These are phyloP conservation scores for Periconia macrospinosa DNA, from an alignment of 2,329 filamentous ascomycete genomes.

Conservation along the genomic window DNA sequence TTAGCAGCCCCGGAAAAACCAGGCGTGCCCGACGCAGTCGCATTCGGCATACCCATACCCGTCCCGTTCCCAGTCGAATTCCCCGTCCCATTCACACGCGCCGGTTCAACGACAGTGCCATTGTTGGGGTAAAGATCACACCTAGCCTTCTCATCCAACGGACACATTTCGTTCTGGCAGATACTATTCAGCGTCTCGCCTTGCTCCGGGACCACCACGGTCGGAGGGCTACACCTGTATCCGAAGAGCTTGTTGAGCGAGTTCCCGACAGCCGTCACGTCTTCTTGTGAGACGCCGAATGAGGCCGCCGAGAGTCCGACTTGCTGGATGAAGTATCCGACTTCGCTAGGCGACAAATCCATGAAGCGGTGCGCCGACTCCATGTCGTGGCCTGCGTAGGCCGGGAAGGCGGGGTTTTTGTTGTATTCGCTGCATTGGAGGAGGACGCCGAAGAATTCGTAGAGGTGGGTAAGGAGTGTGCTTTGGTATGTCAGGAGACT, in stretches of 20 bases:
- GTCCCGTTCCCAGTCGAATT: background rate
- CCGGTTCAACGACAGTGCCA: conserved; percentile 7
- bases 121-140: conserved; percentile 49
- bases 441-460: conserved; percentile 63
- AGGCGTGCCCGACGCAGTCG: background rate
- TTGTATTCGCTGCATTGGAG: conserved; percentile 42
- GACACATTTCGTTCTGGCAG: conserved; percentile 57
- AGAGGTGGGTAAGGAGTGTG: conserved; percentile 63
- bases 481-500: conserved; percentile 31
- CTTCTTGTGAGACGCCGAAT: conserved; percentile 60
- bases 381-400: conserved; percentile 54
- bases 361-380: conserved; percentile 64
- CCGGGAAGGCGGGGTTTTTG: conserved; percentile 46
- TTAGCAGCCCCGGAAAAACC: too few relatives aligned
- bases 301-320: conserved; percentile 60
- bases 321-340: conserved; percentile 63
- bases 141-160: conserved; percentile 48
- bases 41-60: background rate
- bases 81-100: conserved; percentile 1
- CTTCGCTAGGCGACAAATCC: conserved; percentile 54
- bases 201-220: conserved; percentile 50
- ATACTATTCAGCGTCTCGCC: conserved; percentile 57
- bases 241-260: conserved; percentile 57
- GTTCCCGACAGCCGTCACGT: conserved; percentile 53
- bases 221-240: conserved; percentile 53